Evolutionary conservation across 2,329 filamentous ascomycete species (phyloP).

Genomic region (Fusarium subglutinans): DNA sequence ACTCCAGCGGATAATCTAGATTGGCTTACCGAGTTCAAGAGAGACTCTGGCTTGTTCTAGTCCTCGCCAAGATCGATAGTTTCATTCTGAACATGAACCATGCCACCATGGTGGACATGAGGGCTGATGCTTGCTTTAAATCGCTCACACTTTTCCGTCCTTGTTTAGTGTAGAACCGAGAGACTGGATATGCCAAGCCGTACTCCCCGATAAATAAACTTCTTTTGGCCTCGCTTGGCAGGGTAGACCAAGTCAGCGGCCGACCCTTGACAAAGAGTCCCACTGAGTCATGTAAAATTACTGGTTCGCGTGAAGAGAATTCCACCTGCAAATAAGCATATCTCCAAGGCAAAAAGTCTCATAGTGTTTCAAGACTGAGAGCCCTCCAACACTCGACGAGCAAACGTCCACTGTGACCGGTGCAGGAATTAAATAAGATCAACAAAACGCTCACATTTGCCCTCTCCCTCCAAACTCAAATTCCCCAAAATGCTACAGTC

Average conservation of each 20-base stretch:
- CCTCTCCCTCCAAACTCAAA: background rate
- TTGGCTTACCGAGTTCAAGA: constrained; percentile 14
- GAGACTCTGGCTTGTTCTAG: background rate
- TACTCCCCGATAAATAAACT: background rate
- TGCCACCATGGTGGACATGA: background rate
- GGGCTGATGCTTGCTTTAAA: background rate
- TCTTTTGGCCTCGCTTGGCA: background rate
- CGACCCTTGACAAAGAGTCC: background rate
- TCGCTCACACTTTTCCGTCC: background rate
- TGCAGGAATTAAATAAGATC: accelerated
- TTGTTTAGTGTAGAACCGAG: background rate
- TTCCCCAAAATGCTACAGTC: background rate
- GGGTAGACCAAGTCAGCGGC: background rate
- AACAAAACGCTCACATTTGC: background rate
- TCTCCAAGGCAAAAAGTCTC: too few species aligned
- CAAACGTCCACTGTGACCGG: too few species aligned
- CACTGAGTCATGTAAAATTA: background rate
- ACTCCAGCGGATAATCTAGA: constrained; percentile 10
- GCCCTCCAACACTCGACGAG: too few species aligned
- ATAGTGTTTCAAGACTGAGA: too few species aligned
- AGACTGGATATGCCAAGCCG: background rate
- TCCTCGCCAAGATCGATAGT: background rate
- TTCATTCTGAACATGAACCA: background rate
- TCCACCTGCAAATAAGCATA: background rate
- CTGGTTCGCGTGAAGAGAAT: too few species aligned